Evolutionary conservation across 1,284 basidiomycete genomes (phyloP).

Genomic region (Austroboletus novae-zelandiae): DNA sequence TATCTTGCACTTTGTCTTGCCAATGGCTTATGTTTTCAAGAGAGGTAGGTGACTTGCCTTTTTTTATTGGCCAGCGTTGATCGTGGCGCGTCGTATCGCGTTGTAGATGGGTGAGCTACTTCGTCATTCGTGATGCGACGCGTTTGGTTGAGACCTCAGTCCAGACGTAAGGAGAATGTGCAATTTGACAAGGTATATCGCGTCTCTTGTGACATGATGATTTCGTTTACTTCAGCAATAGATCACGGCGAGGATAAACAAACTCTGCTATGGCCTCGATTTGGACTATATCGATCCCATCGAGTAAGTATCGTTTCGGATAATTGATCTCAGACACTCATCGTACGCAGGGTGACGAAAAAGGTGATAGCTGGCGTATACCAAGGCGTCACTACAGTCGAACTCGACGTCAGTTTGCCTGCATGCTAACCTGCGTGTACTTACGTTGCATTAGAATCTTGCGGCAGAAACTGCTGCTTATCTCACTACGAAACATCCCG

Average conservation of each 20-base stretch:
- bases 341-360: constrained; percentile 68
- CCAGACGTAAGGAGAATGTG: constrained; percentile 80
- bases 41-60: constrained; percentile 49
- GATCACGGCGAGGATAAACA: constrained; percentile 91
- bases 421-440: not conserved
- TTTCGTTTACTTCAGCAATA: constrained; percentile 32
- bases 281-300: constrained; percentile 92
- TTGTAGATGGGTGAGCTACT: constrained; percentile 60
- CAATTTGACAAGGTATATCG: constrained; percentile 79
- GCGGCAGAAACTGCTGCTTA: constrained; percentile 97
- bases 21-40: constrained; percentile 73
- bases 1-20: constrained; percentile 2
- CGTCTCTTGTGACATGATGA: not conserved
- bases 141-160: constrained; percentile 14
- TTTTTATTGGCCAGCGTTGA: constrained; percentile 7
- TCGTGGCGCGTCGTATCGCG: constrained; percentile 9
- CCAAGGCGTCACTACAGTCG: constrained; percentile 94
- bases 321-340: constrained; percentile 5
- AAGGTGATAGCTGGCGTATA: constrained; percentile 97
- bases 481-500: constrained; percentile 95
- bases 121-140: constrained; percentile 33
- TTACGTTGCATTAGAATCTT: constrained; percentile 63
- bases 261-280: constrained; percentile 97
- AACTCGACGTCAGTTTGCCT: constrained; percentile 78
- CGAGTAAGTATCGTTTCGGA: constrained; percentile 54